Percentiles rank a stretch among this genome's conserved stretches.
phyloP scores from a whole-genome alignment of 768 basidiomycete species.

The Panus rudis region DNA sequence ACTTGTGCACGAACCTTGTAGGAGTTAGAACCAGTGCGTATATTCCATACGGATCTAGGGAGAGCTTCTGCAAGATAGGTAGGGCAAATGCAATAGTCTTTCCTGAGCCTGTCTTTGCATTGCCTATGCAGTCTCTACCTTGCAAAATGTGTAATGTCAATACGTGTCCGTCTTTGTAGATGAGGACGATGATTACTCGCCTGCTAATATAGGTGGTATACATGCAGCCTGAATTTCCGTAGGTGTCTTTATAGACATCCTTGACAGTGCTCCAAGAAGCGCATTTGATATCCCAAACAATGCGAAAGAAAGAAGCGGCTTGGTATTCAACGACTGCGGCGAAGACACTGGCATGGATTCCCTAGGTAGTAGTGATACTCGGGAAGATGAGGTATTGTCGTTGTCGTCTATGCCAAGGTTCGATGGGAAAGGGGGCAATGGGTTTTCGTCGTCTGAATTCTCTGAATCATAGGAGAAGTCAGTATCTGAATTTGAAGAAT shows the following conservation, averaged over 20 bases:
- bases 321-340: slow-evolving; percentile 2
- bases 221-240: slow-evolving; percentile 89
- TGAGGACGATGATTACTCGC: slow-evolving; percentile 31
- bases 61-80: slow-evolving; percentile 86
- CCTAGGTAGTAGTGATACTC: slow-evolving; percentile 15
- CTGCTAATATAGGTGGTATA: slow-evolving; percentile 78
- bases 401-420: no score
- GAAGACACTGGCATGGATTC: slow-evolving; percentile 7
- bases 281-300: slow-evolving; percentile 52
- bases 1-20: slow-evolving; percentile 59
- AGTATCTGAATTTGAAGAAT: no score
- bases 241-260: slow-evolving; percentile 81
- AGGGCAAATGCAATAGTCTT: slow-evolving; percentile 97
- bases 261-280: slow-evolving; percentile 57
- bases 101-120: slow-evolving; percentile 96
- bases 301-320: slow-evolving; percentile 34
- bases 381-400: slow-evolving; percentile 7
- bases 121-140: slow-evolving; percentile 96
- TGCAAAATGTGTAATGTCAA: slow-evolving; percentile 15
- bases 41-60: slow-evolving; percentile 88
- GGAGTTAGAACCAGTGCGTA: slow-evolving; percentile 92
- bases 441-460: no score
- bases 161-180: neutral
- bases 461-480: no score
- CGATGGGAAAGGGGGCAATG: no score